These are phyloP conservation scores for Populus alba DNA, from an alignment of 345 rosid species.

Conservation along the genomic window DNA sequence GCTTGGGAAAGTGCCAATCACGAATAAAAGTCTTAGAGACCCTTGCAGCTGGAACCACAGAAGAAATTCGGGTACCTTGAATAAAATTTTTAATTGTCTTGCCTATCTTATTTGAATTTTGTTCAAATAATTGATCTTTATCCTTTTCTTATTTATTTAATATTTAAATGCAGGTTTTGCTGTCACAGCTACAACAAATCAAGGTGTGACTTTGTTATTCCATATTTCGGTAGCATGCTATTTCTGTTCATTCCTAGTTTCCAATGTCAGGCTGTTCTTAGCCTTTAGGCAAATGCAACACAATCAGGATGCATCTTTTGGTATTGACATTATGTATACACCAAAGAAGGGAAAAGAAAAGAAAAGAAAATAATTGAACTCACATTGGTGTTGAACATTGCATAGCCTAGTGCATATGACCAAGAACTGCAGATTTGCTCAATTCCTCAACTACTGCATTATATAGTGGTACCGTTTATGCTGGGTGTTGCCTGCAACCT, in stretches of 20 bases:
- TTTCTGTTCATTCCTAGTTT: background rate
- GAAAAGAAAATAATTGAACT: background rate
- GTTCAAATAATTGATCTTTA: constrained; percentile 12
- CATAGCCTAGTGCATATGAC: background rate
- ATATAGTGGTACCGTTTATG: background rate
- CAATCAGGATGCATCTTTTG: background rate
- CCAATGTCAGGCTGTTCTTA: background rate
- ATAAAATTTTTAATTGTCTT: constrained; percentile 12
- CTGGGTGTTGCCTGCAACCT: background rate
- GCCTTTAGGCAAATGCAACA: background rate
- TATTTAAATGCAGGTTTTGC: constrained; percentile 20
- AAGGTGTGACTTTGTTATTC: constrained; percentile 16
- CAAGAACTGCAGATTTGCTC: background rate
- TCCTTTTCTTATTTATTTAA: background rate
- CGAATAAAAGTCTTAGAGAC: constrained; percentile 73
- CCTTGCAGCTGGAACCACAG: constrained; percentile 61
- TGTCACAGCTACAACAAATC: constrained; percentile 24
- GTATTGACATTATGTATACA: background rate
- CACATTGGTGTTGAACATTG: constrained; percentile 4
- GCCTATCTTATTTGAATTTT: constrained; percentile 11
- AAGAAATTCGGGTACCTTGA: constrained; percentile 69
- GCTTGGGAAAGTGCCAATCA: constrained; percentile 73
- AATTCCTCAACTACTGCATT: background rate
- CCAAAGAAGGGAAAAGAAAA: background rate
- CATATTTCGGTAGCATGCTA: background rate